A percentile compares a stretch with the other conserved stretches of the same genome.
These are phyloP conservation scores for Arthrobotrys entomopaga DNA, from an alignment of 2,329 filamentous ascomycete genomes.

Conservation along the genomic window DNA sequence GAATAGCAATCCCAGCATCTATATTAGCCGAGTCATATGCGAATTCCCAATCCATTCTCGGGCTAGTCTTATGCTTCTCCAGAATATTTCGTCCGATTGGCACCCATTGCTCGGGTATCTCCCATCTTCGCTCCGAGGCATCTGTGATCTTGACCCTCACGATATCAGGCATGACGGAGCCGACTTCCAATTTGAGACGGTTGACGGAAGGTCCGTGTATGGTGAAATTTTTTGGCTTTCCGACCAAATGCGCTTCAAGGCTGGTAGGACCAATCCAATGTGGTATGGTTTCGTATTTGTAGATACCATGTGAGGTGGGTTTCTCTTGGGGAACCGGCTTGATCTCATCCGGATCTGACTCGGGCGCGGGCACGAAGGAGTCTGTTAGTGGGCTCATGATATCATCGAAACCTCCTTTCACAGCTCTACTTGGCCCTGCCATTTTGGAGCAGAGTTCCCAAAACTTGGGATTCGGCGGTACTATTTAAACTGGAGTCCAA, in stretches of 20 bases:
- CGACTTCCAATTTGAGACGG: conserved; percentile 31
- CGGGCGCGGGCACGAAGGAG: background rate
- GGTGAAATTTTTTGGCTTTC: conserved; percentile 16
- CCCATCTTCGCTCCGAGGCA: conserved; percentile 22
- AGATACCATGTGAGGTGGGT: conserved; percentile 15
- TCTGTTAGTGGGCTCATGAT: background rate
- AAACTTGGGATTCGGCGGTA: background rate
- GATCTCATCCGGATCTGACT: no score
- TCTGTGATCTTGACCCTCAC: conserved; percentile 44
- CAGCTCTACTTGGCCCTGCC: background rate
- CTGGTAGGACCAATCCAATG: background rate
- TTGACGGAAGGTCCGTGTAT: conserved; percentile 29
- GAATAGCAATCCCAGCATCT: conserved; percentile 30
- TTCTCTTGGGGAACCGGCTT: conserved; percentile 10
- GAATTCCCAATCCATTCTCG: conserved; percentile 5
- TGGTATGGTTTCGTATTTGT: background rate
- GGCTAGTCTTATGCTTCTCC: background rate
- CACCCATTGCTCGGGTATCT: conserved; percentile 27
- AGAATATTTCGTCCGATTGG: conserved; percentile 30
- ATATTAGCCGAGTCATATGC: background rate
- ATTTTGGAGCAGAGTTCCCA: conserved; percentile 5
- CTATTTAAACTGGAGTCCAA: no score
- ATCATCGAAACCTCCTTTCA: background rate
- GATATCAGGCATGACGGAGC: conserved; percentile 20
- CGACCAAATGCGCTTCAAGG: conserved; percentile 5